Percentiles rank a stretch among this genome's conserved stretches.
phyloP scores from a whole-genome alignment of 1,139 yeast species.

The Chernovozyma sophiae-reginae region DNA sequence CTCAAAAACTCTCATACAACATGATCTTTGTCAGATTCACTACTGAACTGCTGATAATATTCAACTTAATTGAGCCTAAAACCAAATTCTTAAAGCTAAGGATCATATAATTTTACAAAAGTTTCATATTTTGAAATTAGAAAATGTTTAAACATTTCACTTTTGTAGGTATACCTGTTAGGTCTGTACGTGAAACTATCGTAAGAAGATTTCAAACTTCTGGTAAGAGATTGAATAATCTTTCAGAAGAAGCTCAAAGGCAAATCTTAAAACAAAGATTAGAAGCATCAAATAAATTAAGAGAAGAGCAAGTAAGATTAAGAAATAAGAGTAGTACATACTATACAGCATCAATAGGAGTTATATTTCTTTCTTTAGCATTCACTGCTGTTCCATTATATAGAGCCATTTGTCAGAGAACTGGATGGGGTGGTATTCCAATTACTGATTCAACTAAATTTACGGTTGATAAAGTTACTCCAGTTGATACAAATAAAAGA shows the following conservation, averaged over 20 bases:
- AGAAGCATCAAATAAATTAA: conserved; percentile 13
- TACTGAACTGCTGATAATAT: no score
- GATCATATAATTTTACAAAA: no score
- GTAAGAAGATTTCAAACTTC: conserved; percentile 1
- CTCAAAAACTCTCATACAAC: no score
- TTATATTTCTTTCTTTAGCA: conserved; percentile 73
- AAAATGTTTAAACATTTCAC: no score
- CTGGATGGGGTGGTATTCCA: conserved; percentile 96
- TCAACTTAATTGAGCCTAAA: no score
- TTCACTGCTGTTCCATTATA: conserved; percentile 94
- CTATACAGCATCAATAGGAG: conserved; percentile 68
- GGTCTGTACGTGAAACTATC: not conserved
- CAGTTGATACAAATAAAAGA: conserved; percentile 82
- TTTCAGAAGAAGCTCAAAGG: conserved; percentile 3
- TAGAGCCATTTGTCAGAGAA: conserved; percentile 86
- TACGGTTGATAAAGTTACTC: conserved; percentile 82
- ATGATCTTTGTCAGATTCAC: no score
- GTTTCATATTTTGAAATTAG: no score
- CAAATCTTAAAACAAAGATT: conserved; percentile 10
- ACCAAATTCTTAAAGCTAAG: no score
- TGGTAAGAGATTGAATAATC: not conserved
- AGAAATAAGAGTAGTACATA: conserved; percentile 55
- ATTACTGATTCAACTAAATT: conserved; percentile 78
- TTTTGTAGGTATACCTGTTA: no score
- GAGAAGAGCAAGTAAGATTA: conserved; percentile 28